Evolutionary conservation across 2,329 filamentous ascomycete species (phyloP).

Genomic region (Cercospora citrullina): DNA sequence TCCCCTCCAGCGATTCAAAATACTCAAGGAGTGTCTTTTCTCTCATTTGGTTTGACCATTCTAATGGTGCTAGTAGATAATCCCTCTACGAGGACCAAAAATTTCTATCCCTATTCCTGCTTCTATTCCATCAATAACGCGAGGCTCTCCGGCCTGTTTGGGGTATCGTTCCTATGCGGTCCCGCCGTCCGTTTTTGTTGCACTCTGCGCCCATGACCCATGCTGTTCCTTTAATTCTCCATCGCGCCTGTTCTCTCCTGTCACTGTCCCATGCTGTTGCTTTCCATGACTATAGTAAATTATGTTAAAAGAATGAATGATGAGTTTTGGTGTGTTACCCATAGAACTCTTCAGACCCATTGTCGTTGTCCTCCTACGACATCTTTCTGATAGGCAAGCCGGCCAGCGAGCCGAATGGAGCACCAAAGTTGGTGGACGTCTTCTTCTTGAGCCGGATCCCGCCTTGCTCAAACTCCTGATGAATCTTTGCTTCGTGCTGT

Average conservation of each 20-base stretch:
- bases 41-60: background rate
- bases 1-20: background rate
- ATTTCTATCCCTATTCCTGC: background rate
- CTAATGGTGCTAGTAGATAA: background rate
- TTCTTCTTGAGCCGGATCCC: constrained; percentile 42
- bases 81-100: background rate
- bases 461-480: constrained; percentile 34
- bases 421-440: constrained; percentile 40
- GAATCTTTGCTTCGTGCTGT: constrained; percentile 30
- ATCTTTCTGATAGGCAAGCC: constrained; percentile 32
- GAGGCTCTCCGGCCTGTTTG: constrained; percentile 16
- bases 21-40: background rate
- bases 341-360: background rate
- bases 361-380: constrained; percentile 21
- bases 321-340: background rate
- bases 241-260: constrained; percentile 6
- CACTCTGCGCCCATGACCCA: background rate
- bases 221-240: constrained; percentile 1
- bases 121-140: constrained; percentile 12
- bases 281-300: constrained; percentile 10
- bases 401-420: constrained; percentile 39
- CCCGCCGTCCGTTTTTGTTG: background rate
- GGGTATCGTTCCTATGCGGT: constrained; percentile 12
- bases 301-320: constrained; percentile 9
- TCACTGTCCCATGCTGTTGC: background rate